Conservation (phyloP, 2,329 filamentous ascomycete genomes). For the Alternaria incomplexa region DNA sequence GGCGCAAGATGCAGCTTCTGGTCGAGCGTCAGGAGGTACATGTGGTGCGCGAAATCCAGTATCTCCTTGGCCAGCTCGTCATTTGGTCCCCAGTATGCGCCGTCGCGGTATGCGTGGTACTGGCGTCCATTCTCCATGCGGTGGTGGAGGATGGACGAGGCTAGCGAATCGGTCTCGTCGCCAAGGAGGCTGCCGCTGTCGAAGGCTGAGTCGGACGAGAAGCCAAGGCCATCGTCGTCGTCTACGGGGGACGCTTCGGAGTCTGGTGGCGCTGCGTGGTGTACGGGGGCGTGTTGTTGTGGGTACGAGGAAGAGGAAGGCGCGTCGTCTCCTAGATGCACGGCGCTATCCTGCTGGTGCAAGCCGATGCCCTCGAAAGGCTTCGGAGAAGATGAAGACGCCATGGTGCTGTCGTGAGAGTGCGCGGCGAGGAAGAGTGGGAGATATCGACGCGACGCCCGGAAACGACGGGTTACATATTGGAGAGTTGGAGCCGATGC, state of each 20-base stretch:
- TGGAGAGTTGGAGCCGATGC: neutral
- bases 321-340: conserved; percentile 20
- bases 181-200: conserved; percentile 45
- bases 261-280: neutral
- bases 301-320: neutral
- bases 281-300: conserved; percentile 4
- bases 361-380: conserved; percentile 15
- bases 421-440: neutral
- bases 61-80: conserved; percentile 53
- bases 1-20: conserved; percentile 45
- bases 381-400: conserved; percentile 19
- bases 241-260: neutral
- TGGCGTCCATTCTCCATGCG: conserved; percentile 47
- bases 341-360: conserved; percentile 33
- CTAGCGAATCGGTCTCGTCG: conserved; percentile 45
- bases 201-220: conserved; percentile 43
- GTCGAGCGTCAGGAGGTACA: conserved; percentile 45
- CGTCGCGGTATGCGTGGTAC: conserved; percentile 47
- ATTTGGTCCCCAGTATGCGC: conserved; percentile 51
- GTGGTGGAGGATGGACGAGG: conserved; percentile 44
- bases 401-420: conserved; percentile 2
- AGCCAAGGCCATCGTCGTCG: conserved; percentile 17
- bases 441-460: neutral
- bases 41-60: conserved; percentile 53
- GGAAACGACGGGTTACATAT: neutral